A percentile compares a stretch with the other conserved stretches of the same genome.
phyloP scores from a whole-genome alignment of 176 grass and related monocot genomes.

The Puccinellia tenuiflora region DNA sequence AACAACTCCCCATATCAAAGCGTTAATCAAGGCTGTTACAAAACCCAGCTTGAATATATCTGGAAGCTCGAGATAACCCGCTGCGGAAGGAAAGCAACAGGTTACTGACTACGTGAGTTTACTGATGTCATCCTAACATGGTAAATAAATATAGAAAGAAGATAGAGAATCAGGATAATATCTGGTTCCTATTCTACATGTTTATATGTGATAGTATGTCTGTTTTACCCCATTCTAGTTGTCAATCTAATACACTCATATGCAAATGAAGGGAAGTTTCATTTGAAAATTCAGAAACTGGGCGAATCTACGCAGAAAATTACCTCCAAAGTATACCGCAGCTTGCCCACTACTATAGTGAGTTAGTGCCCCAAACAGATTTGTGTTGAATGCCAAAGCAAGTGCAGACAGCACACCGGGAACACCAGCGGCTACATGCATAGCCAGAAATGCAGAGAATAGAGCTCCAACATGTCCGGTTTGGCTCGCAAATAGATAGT shows the following conservation, averaged over 20 bases:
- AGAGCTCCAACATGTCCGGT: conserved; percentile 77
- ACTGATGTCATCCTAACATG: background rate
- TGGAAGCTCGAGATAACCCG: conserved; percentile 72
- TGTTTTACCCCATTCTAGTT: background rate
- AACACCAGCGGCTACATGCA: conserved; percentile 76
- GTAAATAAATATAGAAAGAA: background rate
- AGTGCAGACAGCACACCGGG: conserved; percentile 59
- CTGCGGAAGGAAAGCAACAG: conserved; percentile 38
- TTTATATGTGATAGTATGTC: background rate
- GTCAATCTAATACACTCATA: background rate
- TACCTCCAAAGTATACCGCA: conserved; percentile 95
- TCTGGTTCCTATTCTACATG: background rate
- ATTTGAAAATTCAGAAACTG: background rate
- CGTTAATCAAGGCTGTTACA: conserved; percentile 55
- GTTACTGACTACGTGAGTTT: background rate
- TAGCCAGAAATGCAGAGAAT: conserved; percentile 80
- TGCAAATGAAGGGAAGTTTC: background rate
- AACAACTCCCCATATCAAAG: conserved; percentile 64
- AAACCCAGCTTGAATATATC: conserved; percentile 83
- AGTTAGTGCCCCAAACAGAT: conserved; percentile 74
- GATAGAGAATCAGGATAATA: background rate
- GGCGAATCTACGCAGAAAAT: background rate
- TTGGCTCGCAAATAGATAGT: conserved; percentile 94
- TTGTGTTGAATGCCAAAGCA: conserved; percentile 72
- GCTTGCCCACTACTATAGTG: conserved; percentile 89